phyloP scores from a whole-genome alignment of 1,284 basidiomycete genomes.

The Leccinum glutinopallens region DNA sequence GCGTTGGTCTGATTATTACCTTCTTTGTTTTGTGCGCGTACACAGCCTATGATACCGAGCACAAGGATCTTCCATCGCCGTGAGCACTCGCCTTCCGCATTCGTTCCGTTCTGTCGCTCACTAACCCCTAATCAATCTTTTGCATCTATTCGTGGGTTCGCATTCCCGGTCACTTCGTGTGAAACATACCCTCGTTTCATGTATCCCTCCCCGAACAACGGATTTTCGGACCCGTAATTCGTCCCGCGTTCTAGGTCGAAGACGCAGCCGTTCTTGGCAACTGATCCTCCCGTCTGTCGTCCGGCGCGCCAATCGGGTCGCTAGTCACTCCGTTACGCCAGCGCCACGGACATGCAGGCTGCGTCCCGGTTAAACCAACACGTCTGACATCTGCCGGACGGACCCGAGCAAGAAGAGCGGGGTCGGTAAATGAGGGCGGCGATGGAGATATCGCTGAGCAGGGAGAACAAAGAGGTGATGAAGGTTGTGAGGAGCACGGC shows the following conservation, averaged over 20 bases:
- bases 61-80: conserved; percentile 69
- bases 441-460: conserved; percentile 44
- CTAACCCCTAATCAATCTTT: not conserved
- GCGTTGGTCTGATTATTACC: conserved; percentile 1
- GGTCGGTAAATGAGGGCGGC: conserved; percentile 51
- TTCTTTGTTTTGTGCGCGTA: not conserved
- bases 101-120: not conserved
- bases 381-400: conserved; percentile 58
- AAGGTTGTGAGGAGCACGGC: conserved; percentile 12
- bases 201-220: not conserved
- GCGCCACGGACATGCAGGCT: conserved; percentile 50
- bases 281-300: conserved; percentile 52
- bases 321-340: conserved; percentile 52
- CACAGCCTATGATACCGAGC: conserved; percentile 60
- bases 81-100: conserved; percentile 30
- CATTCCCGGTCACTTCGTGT: not conserved
- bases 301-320: conserved; percentile 43
- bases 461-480: conserved; percentile 23
- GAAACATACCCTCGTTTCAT: not conserved
- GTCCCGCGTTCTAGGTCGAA: conserved; percentile 46
- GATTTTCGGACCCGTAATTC: no score
- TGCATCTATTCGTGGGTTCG: not conserved
- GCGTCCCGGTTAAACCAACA: conserved; percentile 52
- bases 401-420: conserved; percentile 53
- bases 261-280: conserved; percentile 65